These are phyloP conservation scores for Musa acuminata DNA, from an alignment of 176 grass and related monocot species.

Conservation along the genomic window DNA sequence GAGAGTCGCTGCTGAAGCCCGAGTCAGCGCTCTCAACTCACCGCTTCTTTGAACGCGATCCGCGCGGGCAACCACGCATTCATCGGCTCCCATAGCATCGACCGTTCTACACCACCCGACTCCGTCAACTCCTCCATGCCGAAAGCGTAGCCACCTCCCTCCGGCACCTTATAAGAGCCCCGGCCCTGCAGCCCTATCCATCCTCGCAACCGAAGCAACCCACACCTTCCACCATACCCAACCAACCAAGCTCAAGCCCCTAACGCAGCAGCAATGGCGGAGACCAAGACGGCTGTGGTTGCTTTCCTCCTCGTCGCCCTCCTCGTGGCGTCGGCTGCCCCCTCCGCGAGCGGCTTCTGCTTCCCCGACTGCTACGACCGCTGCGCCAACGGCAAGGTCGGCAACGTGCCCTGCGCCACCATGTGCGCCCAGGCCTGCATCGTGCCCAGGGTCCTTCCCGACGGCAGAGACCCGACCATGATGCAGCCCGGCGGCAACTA, in stretches of 20 bases:
- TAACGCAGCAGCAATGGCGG: constrained; percentile 7
- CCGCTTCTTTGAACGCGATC: not conserved
- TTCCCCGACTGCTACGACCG: constrained; percentile 47
- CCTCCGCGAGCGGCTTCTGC: constrained; percentile 32
- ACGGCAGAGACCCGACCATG: not conserved
- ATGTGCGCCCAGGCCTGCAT: constrained; percentile 50
- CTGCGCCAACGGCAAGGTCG: constrained; percentile 47
- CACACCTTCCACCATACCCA: too few relatives aligned
- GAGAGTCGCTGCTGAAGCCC: too few relatives aligned
- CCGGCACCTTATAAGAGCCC: not conserved
- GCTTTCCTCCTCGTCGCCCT: constrained; percentile 22
- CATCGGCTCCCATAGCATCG: too few relatives aligned
- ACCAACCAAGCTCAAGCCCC: too few relatives aligned
- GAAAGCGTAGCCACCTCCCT: not conserved
- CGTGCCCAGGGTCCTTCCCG: not conserved
- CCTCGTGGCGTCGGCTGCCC: not conserved
- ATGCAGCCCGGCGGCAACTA: too few relatives aligned
- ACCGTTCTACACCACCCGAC: too few relatives aligned
- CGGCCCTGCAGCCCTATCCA: too few relatives aligned
- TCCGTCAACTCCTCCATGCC: too few relatives aligned
- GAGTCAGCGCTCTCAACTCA: too few relatives aligned
- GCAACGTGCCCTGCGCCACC: constrained; percentile 22
- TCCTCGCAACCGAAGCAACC: too few relatives aligned
- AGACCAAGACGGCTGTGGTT: constrained; percentile 13
- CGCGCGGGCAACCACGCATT: not conserved